phyloP scores from a whole-genome alignment of 768 basidiomycete species.

The Brasilioporus rufonigricans region DNA sequence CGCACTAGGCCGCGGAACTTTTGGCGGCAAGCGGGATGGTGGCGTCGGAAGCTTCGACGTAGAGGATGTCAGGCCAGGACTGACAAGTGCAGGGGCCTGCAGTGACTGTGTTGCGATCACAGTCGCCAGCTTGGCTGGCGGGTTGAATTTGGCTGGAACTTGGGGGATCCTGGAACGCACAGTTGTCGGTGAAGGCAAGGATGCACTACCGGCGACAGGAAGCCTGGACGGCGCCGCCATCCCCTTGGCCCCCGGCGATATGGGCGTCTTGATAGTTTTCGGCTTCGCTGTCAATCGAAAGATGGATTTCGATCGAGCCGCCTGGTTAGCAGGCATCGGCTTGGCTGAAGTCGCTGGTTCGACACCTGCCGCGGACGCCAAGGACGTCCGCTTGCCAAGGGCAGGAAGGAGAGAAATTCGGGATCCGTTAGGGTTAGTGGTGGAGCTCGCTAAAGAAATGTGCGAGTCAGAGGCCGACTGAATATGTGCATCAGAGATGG shows the following conservation, averaged over 20 bases:
- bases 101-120: slow-evolving; percentile 28
- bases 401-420: slow-evolving; percentile 24
- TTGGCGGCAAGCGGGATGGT: slow-evolving; percentile 14
- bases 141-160: slow-evolving; percentile 25
- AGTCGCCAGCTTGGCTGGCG: slow-evolving; percentile 30
- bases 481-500: slow-evolving; percentile 9
- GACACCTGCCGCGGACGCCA: slow-evolving; percentile 24
- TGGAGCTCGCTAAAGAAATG: slow-evolving; percentile 9
- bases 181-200: slow-evolving; percentile 3
- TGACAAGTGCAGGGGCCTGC: background rate
- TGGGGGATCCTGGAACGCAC: slow-evolving; percentile 21
- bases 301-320: slow-evolving; percentile 28
- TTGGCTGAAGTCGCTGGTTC: slow-evolving; percentile 14
- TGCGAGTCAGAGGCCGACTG: slow-evolving; percentile 21
- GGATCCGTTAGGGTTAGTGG: slow-evolving; percentile 12
- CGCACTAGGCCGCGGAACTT: slow-evolving; percentile 4
- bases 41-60: slow-evolving; percentile 22
- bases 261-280: slow-evolving; percentile 21
- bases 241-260: background rate
- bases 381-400: slow-evolving; percentile 26
- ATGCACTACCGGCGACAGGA: slow-evolving; percentile 4
- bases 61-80: slow-evolving; percentile 1
- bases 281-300: slow-evolving; percentile 28
- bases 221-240: slow-evolving; percentile 12
- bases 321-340: background rate